phyloP scores from a whole-genome alignment of 2,329 filamentous ascomycete species.

The Cladosporium velox region DNA sequence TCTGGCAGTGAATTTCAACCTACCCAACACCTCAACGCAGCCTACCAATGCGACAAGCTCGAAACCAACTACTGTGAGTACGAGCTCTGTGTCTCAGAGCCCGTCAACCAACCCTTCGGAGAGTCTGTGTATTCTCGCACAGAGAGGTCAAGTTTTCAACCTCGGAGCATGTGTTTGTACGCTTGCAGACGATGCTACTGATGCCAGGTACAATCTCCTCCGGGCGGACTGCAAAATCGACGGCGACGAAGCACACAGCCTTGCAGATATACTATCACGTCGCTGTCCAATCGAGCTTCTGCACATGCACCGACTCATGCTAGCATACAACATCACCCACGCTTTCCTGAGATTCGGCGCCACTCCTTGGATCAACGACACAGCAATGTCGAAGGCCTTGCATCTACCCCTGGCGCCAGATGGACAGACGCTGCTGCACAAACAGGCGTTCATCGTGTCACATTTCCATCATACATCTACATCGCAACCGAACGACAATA shows the following conservation, averaged over 20 bases:
- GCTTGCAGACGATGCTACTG: not conserved
- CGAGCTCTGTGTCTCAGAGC: not conserved
- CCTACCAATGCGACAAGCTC: not conserved
- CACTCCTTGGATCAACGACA: not conserved
- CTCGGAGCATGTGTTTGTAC: not conserved
- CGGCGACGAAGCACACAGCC: not conserved
- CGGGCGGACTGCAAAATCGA: not conserved
- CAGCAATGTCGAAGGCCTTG: not conserved
- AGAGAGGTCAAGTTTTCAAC: not conserved
- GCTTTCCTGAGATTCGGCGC: not conserved
- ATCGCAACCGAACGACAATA: not conserved
- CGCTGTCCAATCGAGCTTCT: not conserved
- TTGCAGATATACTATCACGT: not conserved
- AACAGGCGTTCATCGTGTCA: not conserved
- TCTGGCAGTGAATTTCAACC: not conserved
- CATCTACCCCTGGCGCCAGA: not conserved
- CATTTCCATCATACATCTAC: not conserved
- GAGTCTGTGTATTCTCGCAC: not conserved
- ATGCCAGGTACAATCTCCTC: not conserved
- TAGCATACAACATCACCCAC: not conserved
- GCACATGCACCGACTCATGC: not conserved
- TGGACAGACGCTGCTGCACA: not conserved
- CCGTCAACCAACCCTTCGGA: not conserved
- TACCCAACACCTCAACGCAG: not conserved
- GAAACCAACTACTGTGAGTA: not conserved